Evolutionary conservation across 2,329 filamentous ascomycete genomes (phyloP).

Genomic region (Paracoccidioides lutzii): DNA sequence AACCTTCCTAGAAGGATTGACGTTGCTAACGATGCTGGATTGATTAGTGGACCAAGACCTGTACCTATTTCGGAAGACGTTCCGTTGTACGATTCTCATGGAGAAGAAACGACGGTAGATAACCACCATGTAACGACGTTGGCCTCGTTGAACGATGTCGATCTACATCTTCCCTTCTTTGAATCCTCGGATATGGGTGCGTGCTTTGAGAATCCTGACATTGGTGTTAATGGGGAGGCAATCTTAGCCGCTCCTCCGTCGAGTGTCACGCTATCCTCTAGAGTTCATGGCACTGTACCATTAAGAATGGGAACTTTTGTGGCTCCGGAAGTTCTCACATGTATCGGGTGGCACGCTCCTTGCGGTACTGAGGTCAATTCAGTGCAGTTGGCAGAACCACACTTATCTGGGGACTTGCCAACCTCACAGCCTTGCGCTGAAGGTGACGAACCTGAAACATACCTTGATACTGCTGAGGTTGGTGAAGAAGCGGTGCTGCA

Average conservation of each 20-base stretch:
- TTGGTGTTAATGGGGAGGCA: slow-evolving; percentile 8
- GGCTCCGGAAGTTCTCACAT: slow-evolving; percentile 15
- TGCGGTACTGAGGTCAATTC: slow-evolving; percentile 8
- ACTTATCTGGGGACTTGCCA: background rate
- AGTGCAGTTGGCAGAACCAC: background rate
- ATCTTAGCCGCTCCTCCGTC: slow-evolving; percentile 12
- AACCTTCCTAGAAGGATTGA: slow-evolving; percentile 2
- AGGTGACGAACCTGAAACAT: background rate
- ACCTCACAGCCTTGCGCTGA: background rate
- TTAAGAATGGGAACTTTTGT: background rate
- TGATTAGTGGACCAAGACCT: slow-evolving; percentile 7
- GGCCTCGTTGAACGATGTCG: background rate
- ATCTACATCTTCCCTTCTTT: background rate
- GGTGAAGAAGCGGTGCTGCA: background rate
- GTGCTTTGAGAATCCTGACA: background rate
- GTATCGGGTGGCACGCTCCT: slow-evolving; percentile 15
- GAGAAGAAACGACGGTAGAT: background rate
- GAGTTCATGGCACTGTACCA: slow-evolving; percentile 7
- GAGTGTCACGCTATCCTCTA: slow-evolving; percentile 2
- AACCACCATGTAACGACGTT: background rate
- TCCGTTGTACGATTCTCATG: background rate
- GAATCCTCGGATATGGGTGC: background rate
- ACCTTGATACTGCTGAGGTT: background rate
- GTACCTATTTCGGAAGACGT: slow-evolving; percentile 8
- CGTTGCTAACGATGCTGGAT: slow-evolving; percentile 6